Base-by-base conservation (phyloP, 2,329 filamentous ascomycete species). In the Aspergillus terreus region DNA sequence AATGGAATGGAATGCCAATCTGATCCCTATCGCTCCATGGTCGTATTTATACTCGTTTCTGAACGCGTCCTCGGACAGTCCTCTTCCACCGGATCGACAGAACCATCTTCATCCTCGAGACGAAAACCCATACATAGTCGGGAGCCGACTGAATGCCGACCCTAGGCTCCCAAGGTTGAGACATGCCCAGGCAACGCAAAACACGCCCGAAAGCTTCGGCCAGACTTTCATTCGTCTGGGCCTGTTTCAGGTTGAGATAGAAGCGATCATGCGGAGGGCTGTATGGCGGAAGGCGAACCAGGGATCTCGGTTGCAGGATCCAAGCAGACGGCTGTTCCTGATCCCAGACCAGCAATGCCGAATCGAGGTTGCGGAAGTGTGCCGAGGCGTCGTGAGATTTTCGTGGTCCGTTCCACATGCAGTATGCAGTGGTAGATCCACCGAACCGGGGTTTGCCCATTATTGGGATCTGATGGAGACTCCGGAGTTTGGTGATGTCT, bases 181-280 rank as follows among this genome's bases (percentile, higher is more conserved):
- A 21, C 15, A 38, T 5, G 14, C 35, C 35, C 35, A 38, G 35
- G 4, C 35, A n/a, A n/a, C 35, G n/a, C 19, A 42, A 17, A 6
- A 19, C 19, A 6, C 15, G 40, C 11, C 40, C 2, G 14, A 23
- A 42, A 12, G 35, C 14, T n/a, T 38, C 15, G 15, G 19, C 6
- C 14, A 14, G 10, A 4, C 14, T 47, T 12, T 6, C 32, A 21
- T 44, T 36, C 40, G 15, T 36, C 32, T 6, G 47, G 12, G 14
- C 19, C 23, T 25, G 47, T 49, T 49, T 49, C 47, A 49, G 7
- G 38, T 19, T 49, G 47, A 27, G 25, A 11, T 30, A 14, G 6
- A 10, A 21, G 12, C 32, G 25, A 36, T 23, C 40, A 14, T 25
- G 40, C 19, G 15, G 27, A 19, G 19, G 11, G 15, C 21, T 25